These are phyloP conservation scores for Gleditsia sinensis DNA, from an alignment of 306 rosid species.

Conservation along the genomic window DNA sequence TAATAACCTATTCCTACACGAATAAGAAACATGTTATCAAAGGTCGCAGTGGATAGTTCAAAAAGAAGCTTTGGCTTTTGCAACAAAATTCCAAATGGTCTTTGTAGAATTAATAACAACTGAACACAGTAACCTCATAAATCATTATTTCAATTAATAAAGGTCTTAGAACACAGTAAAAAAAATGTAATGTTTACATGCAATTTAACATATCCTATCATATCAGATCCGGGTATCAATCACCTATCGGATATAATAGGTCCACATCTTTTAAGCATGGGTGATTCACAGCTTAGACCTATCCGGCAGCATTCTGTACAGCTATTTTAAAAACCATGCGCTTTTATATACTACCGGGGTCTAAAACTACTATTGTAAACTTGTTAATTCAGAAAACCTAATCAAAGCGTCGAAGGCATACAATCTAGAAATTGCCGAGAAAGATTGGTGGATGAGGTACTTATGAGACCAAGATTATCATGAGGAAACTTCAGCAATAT, in stretches of 20 bases:
- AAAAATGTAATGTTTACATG: no score
- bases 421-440: not conserved
- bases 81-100: not conserved
- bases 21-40: not conserved
- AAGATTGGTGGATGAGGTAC: not conserved
- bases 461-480: not conserved
- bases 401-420: not conserved
- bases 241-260: no score
- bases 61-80: not conserved
- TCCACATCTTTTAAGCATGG: no score
- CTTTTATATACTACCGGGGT: not conserved
- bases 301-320: not conserved
- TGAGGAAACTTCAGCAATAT: not conserved
- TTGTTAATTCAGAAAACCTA: not conserved
- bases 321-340: not conserved
- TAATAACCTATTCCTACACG: not conserved
- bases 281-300: no score
- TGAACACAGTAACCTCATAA: not conserved
- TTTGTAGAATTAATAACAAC: not conserved
- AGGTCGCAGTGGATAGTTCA: not conserved
- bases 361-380: not conserved
- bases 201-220: no score
- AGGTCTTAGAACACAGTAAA: no score
- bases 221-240: no score
- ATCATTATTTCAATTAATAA: not conserved